These are phyloP conservation scores for Aspergillus avenaceus DNA, from an alignment of 495 filamentous ascomycete species.

Conservation along the genomic window DNA sequence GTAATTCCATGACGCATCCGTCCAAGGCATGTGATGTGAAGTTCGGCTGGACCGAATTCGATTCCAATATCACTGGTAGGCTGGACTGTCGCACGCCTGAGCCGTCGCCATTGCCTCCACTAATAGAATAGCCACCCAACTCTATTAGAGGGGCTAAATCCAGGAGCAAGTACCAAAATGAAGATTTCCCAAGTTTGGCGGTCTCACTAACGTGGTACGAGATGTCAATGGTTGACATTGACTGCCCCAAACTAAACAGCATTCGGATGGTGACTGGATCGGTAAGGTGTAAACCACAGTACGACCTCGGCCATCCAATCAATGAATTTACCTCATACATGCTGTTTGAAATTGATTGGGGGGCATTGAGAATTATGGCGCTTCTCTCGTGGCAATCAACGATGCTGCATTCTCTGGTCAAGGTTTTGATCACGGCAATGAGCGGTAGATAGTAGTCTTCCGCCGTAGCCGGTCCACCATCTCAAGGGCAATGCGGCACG, in stretches of 20 bases:
- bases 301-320: too few relatives aligned
- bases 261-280: background rate
- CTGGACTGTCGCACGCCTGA: background rate
- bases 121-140: background rate
- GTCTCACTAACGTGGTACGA: background rate
- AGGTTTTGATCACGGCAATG: background rate
- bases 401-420: too few relatives aligned
- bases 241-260: background rate
- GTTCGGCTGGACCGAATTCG: background rate
- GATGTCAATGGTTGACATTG: background rate
- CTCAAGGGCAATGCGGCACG: background rate
- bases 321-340: too few relatives aligned
- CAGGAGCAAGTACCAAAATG: background rate
- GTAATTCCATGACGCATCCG: background rate
- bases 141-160: background rate
- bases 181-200: background rate
- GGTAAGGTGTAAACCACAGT: background rate
- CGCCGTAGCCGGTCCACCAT: background rate
- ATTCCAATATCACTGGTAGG: background rate
- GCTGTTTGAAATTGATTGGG: too few relatives aligned
- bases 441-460: background rate
- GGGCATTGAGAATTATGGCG: too few relatives aligned
- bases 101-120: background rate
- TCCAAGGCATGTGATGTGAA: background rate
- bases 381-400: too few relatives aligned